phyloP scores from a whole-genome alignment of 2,329 filamentous ascomycete genomes.

The Colletotrichum higginsianum region DNA sequence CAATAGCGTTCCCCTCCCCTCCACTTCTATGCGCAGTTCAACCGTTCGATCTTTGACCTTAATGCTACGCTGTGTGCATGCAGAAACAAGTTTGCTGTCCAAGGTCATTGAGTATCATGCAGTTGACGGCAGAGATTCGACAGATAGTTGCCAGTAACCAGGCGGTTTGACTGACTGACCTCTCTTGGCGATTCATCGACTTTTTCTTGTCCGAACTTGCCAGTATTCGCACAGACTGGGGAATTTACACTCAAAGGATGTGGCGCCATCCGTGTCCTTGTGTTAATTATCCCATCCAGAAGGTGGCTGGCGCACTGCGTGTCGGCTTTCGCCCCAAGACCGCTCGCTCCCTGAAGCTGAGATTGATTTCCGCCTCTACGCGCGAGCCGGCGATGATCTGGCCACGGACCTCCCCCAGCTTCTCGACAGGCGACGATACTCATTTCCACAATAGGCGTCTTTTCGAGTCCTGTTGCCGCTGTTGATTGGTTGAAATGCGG shows the following conservation, averaged over 20 bases:
- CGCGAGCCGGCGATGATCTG: not conserved
- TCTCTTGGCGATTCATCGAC: constrained; percentile 4
- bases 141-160: no score
- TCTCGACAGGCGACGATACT: constrained; percentile 2
- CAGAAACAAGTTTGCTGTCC: not conserved
- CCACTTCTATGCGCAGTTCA: not conserved
- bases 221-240: constrained; percentile 15
- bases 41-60: not conserved
- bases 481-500: not conserved
- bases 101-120: no score
- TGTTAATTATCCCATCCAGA: not conserved
- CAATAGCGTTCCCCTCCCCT: not conserved
- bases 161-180: constrained; percentile 14
- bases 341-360: constrained; percentile 6
- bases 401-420: not conserved
- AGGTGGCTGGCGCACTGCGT: not conserved
- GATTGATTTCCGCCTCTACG: not conserved
- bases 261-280: not conserved
- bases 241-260: not conserved
- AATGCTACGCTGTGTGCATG: not conserved
- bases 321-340: not conserved
- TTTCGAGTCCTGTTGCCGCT: not conserved
- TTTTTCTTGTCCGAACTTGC: not conserved
- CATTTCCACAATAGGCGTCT: constrained; percentile 32
- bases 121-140: not conserved